Conservation (phyloP, 495 filamentous ascomycete species). For the Chaetomium cochliodes region DNA sequence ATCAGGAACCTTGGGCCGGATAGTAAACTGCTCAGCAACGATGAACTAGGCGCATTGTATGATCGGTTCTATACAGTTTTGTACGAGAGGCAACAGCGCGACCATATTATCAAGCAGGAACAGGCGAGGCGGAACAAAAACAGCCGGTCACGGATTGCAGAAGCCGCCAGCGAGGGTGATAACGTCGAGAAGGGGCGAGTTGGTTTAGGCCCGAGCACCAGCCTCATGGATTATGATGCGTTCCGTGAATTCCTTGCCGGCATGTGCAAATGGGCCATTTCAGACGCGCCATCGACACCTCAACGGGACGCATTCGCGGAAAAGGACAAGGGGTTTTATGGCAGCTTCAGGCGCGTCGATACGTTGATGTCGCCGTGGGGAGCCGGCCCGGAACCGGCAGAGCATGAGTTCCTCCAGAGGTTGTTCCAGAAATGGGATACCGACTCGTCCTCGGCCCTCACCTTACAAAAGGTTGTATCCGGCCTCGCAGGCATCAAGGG, state of each 20-base stretch:
- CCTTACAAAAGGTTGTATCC: conserved; percentile 84
- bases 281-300: conserved; percentile 64
- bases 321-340: conserved; percentile 53
- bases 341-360: conserved; percentile 48
- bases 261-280: conserved; percentile 86
- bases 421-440: conserved; percentile 87
- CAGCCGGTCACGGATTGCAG: conserved; percentile 54
- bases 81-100: conserved; percentile 85
- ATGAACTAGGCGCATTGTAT: conserved; percentile 85
- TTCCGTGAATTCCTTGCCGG: conserved; percentile 91
- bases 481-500: conserved; percentile 89
- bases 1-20: conserved; percentile 95
- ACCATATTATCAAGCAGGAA: conserved; percentile 74
- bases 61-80: conserved; percentile 88
- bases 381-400: conserved; percentile 73
- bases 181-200: conserved; percentile 74
- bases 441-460: conserved; percentile 69
- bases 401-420: conserved; percentile 92
- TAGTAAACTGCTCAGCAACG: conserved; percentile 79
- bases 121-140: conserved; percentile 61
- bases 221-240: conserved; percentile 92
- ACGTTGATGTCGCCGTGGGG: conserved; percentile 68
- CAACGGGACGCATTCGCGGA: conserved; percentile 55
- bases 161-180: conserved; percentile 42
- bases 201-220: conserved; percentile 80